Evolutionary conservation across 1,284 basidiomycete species (phyloP).

Genomic region (Apiotrichum gracile): DNA sequence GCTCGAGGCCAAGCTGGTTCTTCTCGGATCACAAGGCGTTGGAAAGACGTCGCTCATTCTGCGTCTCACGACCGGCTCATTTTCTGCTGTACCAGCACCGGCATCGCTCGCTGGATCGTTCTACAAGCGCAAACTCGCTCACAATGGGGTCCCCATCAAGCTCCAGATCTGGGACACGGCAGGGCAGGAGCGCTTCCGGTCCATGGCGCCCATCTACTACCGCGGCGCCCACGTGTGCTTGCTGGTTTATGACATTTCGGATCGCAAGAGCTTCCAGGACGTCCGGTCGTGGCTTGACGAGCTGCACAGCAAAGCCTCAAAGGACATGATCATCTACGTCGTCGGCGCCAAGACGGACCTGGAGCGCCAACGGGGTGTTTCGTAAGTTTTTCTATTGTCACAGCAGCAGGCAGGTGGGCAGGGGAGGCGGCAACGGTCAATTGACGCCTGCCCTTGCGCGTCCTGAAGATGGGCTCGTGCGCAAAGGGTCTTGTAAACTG

Average conservation of each 20-base stretch:
- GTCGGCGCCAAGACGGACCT: slow-evolving; percentile 44
- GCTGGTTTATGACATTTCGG: slow-evolving; percentile 51
- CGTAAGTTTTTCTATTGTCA: slow-evolving; percentile 34
- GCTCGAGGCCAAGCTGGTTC: slow-evolving; percentile 91
- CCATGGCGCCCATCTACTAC: slow-evolving; percentile 69
- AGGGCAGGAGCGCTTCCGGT: slow-evolving; percentile 93
- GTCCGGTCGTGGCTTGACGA: slow-evolving; percentile 88
- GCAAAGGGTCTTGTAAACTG: neutral
- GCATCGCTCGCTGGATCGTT: slow-evolving; percentile 94
- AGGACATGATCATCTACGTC: slow-evolving; percentile 45
- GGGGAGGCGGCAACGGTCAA: neutral
- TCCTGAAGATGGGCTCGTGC: neutral
- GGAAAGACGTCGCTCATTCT: slow-evolving; percentile 92
- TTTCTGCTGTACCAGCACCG: slow-evolving; percentile 70
- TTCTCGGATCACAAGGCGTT: slow-evolving; percentile 95
- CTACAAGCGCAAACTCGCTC: slow-evolving; percentile 85
- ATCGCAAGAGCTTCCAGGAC: slow-evolving; percentile 80
- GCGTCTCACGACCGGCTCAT: slow-evolving; percentile 85
- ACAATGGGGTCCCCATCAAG: slow-evolving; percentile 81
- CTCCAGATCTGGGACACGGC: slow-evolving; percentile 85
- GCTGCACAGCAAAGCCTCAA: slow-evolving; percentile 35
- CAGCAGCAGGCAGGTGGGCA: too few species aligned
- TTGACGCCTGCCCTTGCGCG: neutral
- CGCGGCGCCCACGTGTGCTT: slow-evolving; percentile 52
- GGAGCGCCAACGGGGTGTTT: slow-evolving; percentile 25